Base-by-base conservation (phyloP, 2,329 filamentous ascomycete species). In the Xylariaceae sp. region DNA sequence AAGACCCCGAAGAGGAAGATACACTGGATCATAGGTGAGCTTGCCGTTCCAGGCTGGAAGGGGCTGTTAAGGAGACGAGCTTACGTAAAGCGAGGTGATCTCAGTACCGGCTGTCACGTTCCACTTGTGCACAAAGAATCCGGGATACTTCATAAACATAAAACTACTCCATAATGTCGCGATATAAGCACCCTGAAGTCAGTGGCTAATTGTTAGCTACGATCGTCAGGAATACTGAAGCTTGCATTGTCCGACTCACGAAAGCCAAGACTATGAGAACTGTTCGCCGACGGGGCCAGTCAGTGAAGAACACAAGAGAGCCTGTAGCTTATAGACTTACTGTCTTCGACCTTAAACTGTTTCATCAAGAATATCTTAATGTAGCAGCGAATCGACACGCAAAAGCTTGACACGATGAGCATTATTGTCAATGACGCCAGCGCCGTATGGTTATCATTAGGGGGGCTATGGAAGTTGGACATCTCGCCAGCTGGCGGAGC, bases 61-160 rank as follows among this genome's bases (percentile, higher is more conserved):
- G n/a, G n/a, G n/a, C n/a, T n/a, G n/a, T n/a, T n/a, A n/a, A n/a
- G n/a, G n/a, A n/a, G n/a, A n/a, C n/a, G n/a, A n/a, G n/a, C n/a
- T n/a, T n/a, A n/a, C n/a, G 26, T 47, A 52, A 16, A 19, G 34
- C 16, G 48, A 33, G 36, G 42, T 43, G 15, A 43, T 45, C 11
- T 47, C 13, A 29, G 44, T 43, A 19, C 37, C 19, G 9, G 45
- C 33, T 19, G 34, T 39, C 8, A 51, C 22, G 34, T 52, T 36
- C 48, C 48, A 52, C 30, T 51, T 45, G 13, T 49, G 48, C 19
- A 51, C 41, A 15, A 49, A 51, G 31, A 43, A 48, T 19, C 48
- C 48, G 16, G 44, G 42, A 24, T 45, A 42, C 12, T 30, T 15
- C 38, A 48, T 29, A 13, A 50, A 41, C 46, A 32, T 48, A 49